phyloP scores from a whole-genome alignment of 2,329 filamentous ascomycete genomes.

The Incumbomyces lentus region DNA sequence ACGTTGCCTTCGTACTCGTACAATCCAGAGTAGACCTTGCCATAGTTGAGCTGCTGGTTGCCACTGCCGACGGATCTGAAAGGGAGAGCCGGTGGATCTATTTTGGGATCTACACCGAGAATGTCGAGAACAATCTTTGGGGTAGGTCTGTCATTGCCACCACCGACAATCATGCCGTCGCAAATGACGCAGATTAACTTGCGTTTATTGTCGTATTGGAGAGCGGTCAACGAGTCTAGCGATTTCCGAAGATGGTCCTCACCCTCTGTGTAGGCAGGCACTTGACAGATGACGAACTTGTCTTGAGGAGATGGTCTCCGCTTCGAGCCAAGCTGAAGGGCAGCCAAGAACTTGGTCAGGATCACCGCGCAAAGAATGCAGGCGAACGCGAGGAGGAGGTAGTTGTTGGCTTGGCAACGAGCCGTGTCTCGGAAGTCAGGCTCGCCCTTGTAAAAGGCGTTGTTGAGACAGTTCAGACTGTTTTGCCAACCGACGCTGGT shows the following conservation, averaged over 20 bases:
- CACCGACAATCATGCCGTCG: constrained; percentile 92
- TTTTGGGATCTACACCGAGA: constrained; percentile 89
- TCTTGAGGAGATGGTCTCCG: constrained; percentile 81
- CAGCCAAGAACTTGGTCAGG: constrained; percentile 77
- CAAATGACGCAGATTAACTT: constrained; percentile 96
- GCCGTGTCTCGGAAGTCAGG: constrained; percentile 71
- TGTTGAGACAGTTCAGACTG: constrained; percentile 70
- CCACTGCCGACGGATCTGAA: constrained; percentile 88
- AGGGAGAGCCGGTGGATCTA: constrained; percentile 84
- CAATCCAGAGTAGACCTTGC: constrained; percentile 94
- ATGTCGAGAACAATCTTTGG: constrained; percentile 97
- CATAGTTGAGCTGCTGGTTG: constrained; percentile 90
- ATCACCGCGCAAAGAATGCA: constrained; percentile 73
- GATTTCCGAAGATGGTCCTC: constrained; percentile 91
- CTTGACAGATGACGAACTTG: constrained; percentile 97
- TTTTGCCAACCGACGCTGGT: constrained; percentile 44
- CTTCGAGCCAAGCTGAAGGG: constrained; percentile 87
- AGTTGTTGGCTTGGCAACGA: constrained; percentile 80
- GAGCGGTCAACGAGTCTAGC: constrained; percentile 82
- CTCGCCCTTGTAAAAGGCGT: constrained; percentile 71
- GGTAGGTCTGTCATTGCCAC: constrained; percentile 90
- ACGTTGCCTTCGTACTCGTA: constrained; percentile 98
- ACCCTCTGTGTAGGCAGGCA: constrained; percentile 94
- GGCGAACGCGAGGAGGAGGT: constrained; percentile 78
- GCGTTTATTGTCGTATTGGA: constrained; percentile 96